phyloP scores from a whole-genome alignment of 202 grass and related monocot genomes.

The Carex arenaria region DNA sequence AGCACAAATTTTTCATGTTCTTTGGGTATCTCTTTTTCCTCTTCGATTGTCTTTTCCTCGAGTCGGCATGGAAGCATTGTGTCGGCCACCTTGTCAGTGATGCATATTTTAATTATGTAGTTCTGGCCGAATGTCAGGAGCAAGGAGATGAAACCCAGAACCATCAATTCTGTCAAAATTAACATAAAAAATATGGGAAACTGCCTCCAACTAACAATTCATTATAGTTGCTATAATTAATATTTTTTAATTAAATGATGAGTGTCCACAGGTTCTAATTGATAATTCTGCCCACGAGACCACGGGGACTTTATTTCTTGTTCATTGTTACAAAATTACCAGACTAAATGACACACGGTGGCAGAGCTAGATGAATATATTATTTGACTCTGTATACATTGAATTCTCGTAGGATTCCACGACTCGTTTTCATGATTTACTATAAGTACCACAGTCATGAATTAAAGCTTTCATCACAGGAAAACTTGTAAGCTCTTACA shows the following conservation, averaged over 20 bases:
- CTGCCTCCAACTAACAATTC: neutral
- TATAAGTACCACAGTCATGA: too few species aligned
- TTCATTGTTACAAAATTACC: neutral
- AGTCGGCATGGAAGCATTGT: constrained; percentile 68
- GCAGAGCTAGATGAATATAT: neutral
- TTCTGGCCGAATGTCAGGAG: constrained; percentile 79
- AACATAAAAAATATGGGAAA: neutral
- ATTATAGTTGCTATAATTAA: neutral
- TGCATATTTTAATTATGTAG: constrained; percentile 77
- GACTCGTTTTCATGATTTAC: neutral
- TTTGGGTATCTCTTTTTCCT: constrained; percentile 10
- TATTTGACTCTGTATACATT: neutral
- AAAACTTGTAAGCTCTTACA: too few species aligned
- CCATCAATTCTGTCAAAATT: constrained; percentile 49
- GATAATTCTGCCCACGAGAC: neutral
- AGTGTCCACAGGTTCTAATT: neutral
- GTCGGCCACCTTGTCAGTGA: constrained; percentile 49
- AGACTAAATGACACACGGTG: neutral
- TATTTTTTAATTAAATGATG: neutral
- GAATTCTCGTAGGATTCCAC: neutral
- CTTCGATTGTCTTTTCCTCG: constrained; percentile 3
- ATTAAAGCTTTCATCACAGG: neutral
- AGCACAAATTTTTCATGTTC: constrained; percentile 2
- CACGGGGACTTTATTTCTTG: neutral
- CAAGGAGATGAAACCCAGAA: constrained; percentile 89